phyloP scores from a whole-genome alignment of 768 basidiomycete species.

The Trametes cinnabarina region DNA sequence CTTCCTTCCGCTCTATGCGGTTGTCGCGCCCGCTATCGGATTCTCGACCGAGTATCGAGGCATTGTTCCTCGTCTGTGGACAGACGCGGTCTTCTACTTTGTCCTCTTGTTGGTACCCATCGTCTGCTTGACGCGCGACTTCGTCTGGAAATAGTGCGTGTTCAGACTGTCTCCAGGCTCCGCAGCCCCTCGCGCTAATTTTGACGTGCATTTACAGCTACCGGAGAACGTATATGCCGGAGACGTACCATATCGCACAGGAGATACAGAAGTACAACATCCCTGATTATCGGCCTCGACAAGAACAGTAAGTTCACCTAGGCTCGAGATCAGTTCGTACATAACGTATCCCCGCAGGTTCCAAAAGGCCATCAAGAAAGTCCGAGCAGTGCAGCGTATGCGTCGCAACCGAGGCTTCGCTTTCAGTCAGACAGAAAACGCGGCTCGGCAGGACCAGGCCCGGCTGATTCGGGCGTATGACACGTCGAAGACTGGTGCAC shows the following conservation, averaged over 20 bases:
- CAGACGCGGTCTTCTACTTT: conserved; percentile 86
- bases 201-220: conserved; percentile 55
- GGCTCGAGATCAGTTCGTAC: not conserved
- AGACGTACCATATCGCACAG: conserved; percentile 97
- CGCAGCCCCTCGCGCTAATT: conserved; percentile 3
- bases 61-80: conserved; percentile 89
- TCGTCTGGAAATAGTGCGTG: conserved; percentile 96
- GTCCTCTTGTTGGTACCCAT: conserved; percentile 80
- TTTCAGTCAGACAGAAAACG: conserved; percentile 94
- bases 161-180: conserved; percentile 4
- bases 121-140: conserved; percentile 83
- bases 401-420: conserved; percentile 95
- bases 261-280: conserved; percentile 99
- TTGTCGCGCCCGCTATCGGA: conserved; percentile 79
- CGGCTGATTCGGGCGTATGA: conserved; percentile 84
- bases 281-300: conserved; percentile 92
- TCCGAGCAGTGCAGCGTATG: conserved; percentile 97
- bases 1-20: conserved; percentile 87
- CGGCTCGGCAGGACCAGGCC: conserved; percentile 82
- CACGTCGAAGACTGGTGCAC: conserved; percentile 69
- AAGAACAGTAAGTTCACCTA: conserved; percentile 76
- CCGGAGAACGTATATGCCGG: conserved; percentile 83
- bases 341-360: conserved; percentile 52
- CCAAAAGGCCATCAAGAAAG: conserved; percentile 99
- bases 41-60: conserved; percentile 91